Conservation (phyloP, 1,284 basidiomycete species). For the Rhodotorula sp. region DNA sequence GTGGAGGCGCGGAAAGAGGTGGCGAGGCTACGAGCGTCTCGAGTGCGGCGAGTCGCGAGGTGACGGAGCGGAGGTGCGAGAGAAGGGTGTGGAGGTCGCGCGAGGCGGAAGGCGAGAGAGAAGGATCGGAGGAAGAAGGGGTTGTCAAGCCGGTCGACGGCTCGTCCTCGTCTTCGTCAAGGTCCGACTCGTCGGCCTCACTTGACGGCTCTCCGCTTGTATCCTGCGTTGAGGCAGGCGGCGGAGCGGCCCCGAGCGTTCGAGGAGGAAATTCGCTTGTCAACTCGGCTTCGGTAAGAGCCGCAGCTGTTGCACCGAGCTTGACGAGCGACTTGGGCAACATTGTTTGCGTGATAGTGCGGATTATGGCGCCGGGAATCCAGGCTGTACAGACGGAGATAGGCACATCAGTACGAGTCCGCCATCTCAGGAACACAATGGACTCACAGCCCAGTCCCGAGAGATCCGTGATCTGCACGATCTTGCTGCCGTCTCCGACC, state of each 20-base stretch:
- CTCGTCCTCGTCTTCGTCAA: not conserved
- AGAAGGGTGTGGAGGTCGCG: constrained; percentile 29
- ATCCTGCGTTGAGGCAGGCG: not conserved
- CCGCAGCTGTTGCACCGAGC: constrained; percentile 32
- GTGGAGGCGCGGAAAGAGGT: not conserved
- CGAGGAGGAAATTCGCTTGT: constrained; percentile 42
- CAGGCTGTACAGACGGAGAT: constrained; percentile 15
- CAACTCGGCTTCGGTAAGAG: not conserved
- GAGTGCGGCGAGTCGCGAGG: constrained; percentile 27
- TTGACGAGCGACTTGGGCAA: constrained; percentile 44
- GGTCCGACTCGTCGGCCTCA: not conserved
- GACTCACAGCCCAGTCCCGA: constrained; percentile 39
- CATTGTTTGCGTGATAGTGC: constrained; percentile 42
- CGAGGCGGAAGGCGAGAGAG: constrained; percentile 13
- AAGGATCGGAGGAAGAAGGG: not conserved
- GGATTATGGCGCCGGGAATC: constrained; percentile 40
- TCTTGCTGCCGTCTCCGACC: constrained; percentile 27
- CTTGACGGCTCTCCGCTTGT: not conserved
- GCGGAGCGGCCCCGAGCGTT: constrained; percentile 27
- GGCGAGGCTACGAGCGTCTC: constrained; percentile 24
- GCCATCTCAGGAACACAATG: not conserved
- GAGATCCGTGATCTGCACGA: constrained; percentile 43
- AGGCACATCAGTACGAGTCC: not conserved
- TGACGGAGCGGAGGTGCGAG: constrained; percentile 25
- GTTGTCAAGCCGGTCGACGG: not conserved